Evolutionary conservation across 1,284 basidiomycete species (phyloP), one percentile per base, ranked within the genome.

Genomic region (Trametes polyzona): DNA sequence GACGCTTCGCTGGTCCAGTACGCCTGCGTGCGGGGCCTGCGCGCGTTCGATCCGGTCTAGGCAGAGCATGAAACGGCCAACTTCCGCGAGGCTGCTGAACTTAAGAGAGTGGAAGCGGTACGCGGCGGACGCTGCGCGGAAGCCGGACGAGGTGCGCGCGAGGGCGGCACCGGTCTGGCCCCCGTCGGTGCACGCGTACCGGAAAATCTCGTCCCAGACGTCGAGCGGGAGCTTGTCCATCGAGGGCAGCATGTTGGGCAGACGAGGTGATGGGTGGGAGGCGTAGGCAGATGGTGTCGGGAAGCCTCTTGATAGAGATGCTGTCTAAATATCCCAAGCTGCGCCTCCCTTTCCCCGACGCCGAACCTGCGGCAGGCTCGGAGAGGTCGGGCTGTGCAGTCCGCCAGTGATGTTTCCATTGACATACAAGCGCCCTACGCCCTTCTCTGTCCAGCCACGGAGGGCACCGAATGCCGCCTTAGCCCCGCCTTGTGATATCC

Each of bases 31-130:
- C 4, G 37, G 37, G 9, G 37, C 37, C 30, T 50, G 37, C 27
- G 48, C n/a, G 19, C 55, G 49, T 27, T 42, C 41, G 17, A 57
- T 51, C 16, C 49, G 55, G 17, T 57, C 49, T 23, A 57, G 29
- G 55, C 43, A 57, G 36, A 57, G 55, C 11, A 57, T 49, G 37
- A 57, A 37, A 8, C 44, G 37, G 49, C 55, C 55, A 23, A 57
- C 37, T 39, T 57, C 44, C 30, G 55, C 55, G 27, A 58, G 47
- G 33, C 39, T 49, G n/a, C 43, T 43, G 39, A 58, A 46, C 36
- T 46, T 53, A 14, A 58, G 35, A 14, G 56, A 58, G 40, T 58
- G 21, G 51, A 58, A 58, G n/a, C 56, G 50, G 51, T 39, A 21
- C 8, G 51, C 11, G 0, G 56, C 51, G 29, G 56, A 58, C 16